phyloP scores from a whole-genome alignment of 371 early-diverging fungal genomes.

The Syncephalis plumigaleata region DNA sequence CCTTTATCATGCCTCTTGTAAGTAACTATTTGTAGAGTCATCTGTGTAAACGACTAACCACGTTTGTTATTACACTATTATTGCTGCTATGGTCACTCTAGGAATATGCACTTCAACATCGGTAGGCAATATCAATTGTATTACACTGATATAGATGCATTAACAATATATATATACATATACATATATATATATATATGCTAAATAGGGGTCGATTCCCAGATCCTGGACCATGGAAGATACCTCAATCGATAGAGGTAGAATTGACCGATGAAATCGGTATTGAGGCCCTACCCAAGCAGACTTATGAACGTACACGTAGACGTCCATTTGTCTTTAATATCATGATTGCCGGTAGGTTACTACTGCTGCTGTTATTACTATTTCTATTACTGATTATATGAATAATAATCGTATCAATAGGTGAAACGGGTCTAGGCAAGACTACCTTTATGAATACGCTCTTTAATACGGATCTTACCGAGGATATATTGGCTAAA shows the following conservation, averaged over 20 bases:
- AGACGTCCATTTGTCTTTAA: constrained; percentile 47
- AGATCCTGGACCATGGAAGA: constrained; percentile 68
- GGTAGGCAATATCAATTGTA: constrained; percentile 16
- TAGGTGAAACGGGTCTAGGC: constrained; percentile 75
- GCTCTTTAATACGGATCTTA: constrained; percentile 51
- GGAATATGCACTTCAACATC: constrained; percentile 71
- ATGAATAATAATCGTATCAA: neutral
- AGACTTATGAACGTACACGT: constrained; percentile 40
- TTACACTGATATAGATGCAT: neutral
- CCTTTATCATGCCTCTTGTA: constrained; percentile 9
- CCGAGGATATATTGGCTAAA: constrained; percentile 37
- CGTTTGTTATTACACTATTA: too few species aligned
- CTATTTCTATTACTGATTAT: neutral
- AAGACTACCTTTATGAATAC: constrained; percentile 91
- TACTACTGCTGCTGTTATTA: constrained; percentile 2
- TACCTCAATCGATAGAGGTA: constrained; percentile 26
- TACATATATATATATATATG: neutral
- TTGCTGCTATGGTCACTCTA: constrained; percentile 8
- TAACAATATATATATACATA: neutral
- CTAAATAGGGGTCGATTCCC: constrained; percentile 37
- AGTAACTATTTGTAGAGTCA: neutral
- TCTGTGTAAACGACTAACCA: neutral
- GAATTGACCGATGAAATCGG: constrained; percentile 33
- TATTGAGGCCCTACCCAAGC: constrained; percentile 45
- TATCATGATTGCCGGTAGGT: constrained; percentile 65